Evolutionary conservation across 352 stramenopile species (phyloP).

Genomic region (Hyaloperonospora arabidopsidis): DNA sequence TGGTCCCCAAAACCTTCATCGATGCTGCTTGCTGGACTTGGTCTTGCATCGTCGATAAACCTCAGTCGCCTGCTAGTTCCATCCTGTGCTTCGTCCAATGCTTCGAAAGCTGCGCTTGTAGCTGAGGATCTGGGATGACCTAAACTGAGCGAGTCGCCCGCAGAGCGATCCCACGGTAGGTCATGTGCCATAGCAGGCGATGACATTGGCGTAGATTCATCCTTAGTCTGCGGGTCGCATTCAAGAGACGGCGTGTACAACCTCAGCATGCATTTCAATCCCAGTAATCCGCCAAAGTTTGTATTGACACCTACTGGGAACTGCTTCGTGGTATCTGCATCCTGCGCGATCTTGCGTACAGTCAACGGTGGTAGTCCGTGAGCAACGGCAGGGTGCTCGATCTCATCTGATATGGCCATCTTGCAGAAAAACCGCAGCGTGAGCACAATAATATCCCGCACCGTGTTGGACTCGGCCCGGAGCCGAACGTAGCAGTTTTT

Average conservation of each 20-base stretch:
- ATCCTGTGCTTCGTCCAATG: constrained; percentile 21
- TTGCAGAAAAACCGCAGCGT: constrained; percentile 70
- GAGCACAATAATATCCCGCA: constrained; percentile 78
- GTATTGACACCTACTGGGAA: constrained; percentile 36
- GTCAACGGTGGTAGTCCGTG: constrained; percentile 58
- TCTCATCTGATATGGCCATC: constrained; percentile 43
- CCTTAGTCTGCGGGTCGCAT: constrained; percentile 34
- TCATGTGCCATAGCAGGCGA: constrained; percentile 30
- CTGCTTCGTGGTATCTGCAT: constrained; percentile 35
- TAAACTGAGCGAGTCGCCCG: constrained; percentile 25
- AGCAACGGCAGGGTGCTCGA: constrained; percentile 34
- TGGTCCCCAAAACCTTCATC: constrained; percentile 19
- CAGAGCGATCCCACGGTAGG: constrained; percentile 49
- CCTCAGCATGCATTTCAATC: constrained; percentile 48
- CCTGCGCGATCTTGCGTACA: constrained; percentile 46
- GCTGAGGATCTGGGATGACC: constrained; percentile 20
- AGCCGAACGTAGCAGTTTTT: constrained; percentile 56
- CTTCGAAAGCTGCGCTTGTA: constrained; percentile 21
- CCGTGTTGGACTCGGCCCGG: constrained; percentile 62
- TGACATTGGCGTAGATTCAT: constrained; percentile 17
- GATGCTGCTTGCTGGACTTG: constrained; percentile 11
- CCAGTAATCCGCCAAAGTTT: constrained; percentile 39
- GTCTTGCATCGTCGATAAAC: no score
- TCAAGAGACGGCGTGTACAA: constrained; percentile 48
- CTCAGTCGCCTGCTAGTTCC: constrained; percentile 4